phyloP scores from a whole-genome alignment of 345 rosid species.

The Hibiscus tridactylites region DNA sequence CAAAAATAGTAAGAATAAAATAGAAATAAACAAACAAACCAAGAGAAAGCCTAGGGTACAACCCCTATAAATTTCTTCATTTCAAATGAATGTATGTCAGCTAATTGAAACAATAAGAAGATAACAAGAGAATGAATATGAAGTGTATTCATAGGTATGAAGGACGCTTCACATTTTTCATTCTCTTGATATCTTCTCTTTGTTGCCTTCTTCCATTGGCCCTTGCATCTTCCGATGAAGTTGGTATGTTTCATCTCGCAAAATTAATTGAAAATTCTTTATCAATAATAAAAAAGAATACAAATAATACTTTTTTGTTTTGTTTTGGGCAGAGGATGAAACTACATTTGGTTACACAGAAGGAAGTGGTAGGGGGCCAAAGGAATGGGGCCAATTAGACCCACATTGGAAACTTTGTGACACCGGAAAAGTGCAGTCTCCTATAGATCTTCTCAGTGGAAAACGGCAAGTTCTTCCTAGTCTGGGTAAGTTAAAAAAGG shows the following conservation, averaged over 20 bases:
- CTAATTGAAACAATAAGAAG: too few relatives aligned
- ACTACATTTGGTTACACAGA: slow-evolving; percentile 1
- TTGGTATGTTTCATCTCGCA: slow-evolving; percentile 17
- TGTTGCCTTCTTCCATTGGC: slow-evolving; percentile 5
- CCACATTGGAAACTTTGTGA: slow-evolving; percentile 49
- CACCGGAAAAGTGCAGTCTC: slow-evolving; percentile 56
- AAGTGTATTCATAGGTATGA: neutral
- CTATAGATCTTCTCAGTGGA: slow-evolving; percentile 37
- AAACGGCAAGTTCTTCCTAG: slow-evolving; percentile 18
- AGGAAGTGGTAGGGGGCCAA: slow-evolving; percentile 4
- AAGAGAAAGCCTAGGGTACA: too few relatives aligned
- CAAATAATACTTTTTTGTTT: too few relatives aligned
- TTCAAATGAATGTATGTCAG: too few relatives aligned
- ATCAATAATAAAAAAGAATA: too few relatives aligned
- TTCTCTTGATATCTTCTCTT: slow-evolving; percentile 8
- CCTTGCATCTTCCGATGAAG: slow-evolving; percentile 20
- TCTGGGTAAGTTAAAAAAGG: slow-evolving; percentile 31
- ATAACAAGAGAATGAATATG: neutral
- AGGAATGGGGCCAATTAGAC: slow-evolving; percentile 33
- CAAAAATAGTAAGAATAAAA: too few relatives aligned
- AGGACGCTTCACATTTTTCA: neutral
- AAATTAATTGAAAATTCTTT: too few relatives aligned
- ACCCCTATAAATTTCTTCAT: too few relatives aligned
- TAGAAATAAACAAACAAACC: too few relatives aligned
- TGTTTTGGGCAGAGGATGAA: neutral